A percentile compares a stretch with the other conserved stretches of the same genome.
phyloP scores from a whole-genome alignment of 2,329 filamentous ascomycete genomes.

The Talaromyces islandicus region DNA sequence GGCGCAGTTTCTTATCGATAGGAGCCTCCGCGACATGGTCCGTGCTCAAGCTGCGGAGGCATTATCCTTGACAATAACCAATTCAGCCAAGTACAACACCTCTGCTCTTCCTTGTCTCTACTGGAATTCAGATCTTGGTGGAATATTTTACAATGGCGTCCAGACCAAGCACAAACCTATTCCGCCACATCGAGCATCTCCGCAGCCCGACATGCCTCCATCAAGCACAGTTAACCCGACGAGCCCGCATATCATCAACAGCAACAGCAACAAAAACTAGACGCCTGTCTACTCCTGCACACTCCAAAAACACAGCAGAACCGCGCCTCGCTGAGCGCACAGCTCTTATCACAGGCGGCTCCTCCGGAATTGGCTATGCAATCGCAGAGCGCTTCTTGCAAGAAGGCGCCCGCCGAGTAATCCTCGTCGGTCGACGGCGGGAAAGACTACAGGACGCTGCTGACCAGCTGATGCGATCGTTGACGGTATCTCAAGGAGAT shows the following conservation, averaged over 20 bases:
- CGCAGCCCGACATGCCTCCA: not conserved
- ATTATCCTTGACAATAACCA: not conserved
- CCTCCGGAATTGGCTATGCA: conserved; percentile 63
- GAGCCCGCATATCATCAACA: not conserved
- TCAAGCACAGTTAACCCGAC: not conserved
- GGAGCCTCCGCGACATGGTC: conserved; percentile 15
- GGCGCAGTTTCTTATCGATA: conserved; percentile 1
- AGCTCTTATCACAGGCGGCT: conserved; percentile 62
- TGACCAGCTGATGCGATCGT: conserved; percentile 15
- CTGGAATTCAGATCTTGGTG: not conserved
- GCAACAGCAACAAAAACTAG: conserved; percentile 6
- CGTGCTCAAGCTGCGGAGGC: conserved; percentile 21
- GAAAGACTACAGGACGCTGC: conserved; percentile 40
- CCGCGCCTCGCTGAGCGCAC: conserved; percentile 27
- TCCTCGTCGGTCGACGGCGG: conserved; percentile 56
- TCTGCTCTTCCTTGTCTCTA: not conserved
- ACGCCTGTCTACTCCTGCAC: conserved; percentile 7
- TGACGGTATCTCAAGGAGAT: not conserved
- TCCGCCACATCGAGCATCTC: not conserved
- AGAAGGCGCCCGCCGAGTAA: conserved; percentile 52
- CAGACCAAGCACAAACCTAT: not conserved
- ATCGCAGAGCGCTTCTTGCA: conserved; percentile 62
- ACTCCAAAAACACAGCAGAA: not conserved
- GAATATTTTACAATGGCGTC: not conserved
- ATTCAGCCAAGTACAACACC: not conserved